Evolutionary conservation across 2,329 filamentous ascomycete genomes (phyloP), one percentile per base, ranked within the genome.

Genomic region (Daldinia eschscholtzii): DNA sequence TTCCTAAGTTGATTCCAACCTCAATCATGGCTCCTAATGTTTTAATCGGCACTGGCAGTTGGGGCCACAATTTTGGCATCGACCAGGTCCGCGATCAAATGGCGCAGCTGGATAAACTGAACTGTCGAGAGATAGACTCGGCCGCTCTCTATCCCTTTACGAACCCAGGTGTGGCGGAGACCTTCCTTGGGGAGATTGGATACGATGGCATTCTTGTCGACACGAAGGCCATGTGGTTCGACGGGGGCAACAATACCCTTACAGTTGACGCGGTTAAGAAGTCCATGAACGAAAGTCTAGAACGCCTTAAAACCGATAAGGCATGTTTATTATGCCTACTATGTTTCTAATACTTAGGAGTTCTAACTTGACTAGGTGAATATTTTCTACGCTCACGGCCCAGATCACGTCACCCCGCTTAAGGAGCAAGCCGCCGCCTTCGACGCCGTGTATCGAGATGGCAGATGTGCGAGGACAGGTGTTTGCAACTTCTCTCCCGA

Each of bases 181-280:
- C 50, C 10, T 61, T 68, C 52, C 57, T 71, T 28, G 68, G 68
- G 2, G 39, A 65, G 4, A 57, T 48, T 23, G 46, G 59, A 42
- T 42, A 63, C 39, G 53, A 57, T 7, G 53, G 62, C 6, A 35
- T 60, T 37, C 57, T 69, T 28, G 33, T 69, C 55, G 63, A 65
- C 20, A 62, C 62, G 33, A 69, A 69, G 37, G 58, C 57, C 6
- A 69, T 65, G 66, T 65, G 62, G 62, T 69, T 63, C 39, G 48
- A 69, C 37, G 53, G 41, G n/a, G 62, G 66, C 15, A 62, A 65
- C 39, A 48, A 61, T 26, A 69, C 62, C 20, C 57, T 69, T 7
- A 69, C 66, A 12, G 41, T 58, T 3, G 53, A 65, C 3, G 63
- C 64, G 4, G 61, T 69, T 12, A 23, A 28, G 4, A 65, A 62